Conservation (phyloP, 192 early-diverging fungal species). For the Lunasporangiospora selenospora region DNA sequence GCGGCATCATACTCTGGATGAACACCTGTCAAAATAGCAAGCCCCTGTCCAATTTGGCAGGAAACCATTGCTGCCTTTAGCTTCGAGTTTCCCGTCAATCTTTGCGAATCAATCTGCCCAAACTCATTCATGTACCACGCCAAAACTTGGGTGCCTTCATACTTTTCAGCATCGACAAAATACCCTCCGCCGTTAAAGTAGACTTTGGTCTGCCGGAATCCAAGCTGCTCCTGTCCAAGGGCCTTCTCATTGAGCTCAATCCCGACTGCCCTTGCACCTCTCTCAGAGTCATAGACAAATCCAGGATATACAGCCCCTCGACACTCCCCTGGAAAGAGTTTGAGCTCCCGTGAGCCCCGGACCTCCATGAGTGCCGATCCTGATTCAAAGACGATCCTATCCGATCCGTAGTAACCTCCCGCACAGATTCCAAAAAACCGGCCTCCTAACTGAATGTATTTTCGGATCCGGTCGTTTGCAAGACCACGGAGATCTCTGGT, state of each 20-base stretch:
- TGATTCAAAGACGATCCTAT: conserved; percentile 80
- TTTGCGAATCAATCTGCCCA: neutral
- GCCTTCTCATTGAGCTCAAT: conserved; percentile 14
- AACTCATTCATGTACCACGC: conserved; percentile 45
- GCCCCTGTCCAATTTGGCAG: conserved; percentile 70
- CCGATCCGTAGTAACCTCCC: conserved; percentile 75
- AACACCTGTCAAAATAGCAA: conserved; percentile 77
- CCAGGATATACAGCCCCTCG: conserved; percentile 79
- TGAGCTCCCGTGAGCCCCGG: conserved; percentile 74
- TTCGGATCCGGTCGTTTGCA: conserved; percentile 65
- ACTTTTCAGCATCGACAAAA: conserved; percentile 56
- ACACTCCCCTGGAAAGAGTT: conserved; percentile 73
- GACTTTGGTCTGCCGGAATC: conserved; percentile 27
- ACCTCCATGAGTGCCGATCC: conserved; percentile 70
- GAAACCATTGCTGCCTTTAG: conserved; percentile 68
- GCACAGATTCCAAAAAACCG: conserved; percentile 89
- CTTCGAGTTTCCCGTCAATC: neutral
- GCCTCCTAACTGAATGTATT: conserved; percentile 81
- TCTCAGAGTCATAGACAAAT: conserved; percentile 75
- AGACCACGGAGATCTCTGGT: conserved; percentile 71
- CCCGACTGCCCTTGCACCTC: conserved; percentile 25
- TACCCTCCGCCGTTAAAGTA: conserved; percentile 81
- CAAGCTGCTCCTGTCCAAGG: conserved; percentile 4
- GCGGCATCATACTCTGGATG: conserved; percentile 85
- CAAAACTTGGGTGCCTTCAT: conserved; percentile 47